A percentile compares a stretch with the other conserved stretches of the same genome.
phyloP scores from a whole-genome alignment of 345 rosid genomes.

The Salix udensis region DNA sequence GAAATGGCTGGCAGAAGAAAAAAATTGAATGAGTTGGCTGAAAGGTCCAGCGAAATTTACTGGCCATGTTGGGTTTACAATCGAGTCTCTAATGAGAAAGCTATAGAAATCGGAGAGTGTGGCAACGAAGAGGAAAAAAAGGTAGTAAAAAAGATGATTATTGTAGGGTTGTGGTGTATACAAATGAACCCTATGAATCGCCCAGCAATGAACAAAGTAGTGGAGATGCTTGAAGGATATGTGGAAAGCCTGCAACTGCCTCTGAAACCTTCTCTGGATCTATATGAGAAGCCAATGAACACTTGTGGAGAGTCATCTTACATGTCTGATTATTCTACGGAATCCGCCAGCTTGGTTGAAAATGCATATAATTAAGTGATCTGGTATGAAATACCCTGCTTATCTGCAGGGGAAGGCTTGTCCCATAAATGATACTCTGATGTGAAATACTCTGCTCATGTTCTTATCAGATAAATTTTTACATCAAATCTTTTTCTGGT shows the following conservation, averaged over 20 bases:
- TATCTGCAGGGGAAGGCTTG: background rate
- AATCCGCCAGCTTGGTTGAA: too few species aligned
- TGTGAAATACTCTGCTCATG: too few species aligned
- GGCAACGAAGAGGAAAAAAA: background rate
- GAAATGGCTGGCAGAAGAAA: background rate
- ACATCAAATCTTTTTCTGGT: too few species aligned
- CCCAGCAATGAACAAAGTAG: background rate
- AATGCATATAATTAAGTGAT: too few species aligned
- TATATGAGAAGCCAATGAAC: background rate
- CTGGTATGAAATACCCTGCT: too few species aligned
- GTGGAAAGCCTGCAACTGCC: background rate
- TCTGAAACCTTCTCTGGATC: background rate
- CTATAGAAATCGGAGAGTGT: background rate
- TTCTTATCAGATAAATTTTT: too few species aligned
- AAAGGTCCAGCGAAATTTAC: background rate
- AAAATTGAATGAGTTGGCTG: background rate
- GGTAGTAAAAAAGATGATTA: background rate
- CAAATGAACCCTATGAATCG: background rate
- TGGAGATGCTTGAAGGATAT: background rate
- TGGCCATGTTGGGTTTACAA: background rate
- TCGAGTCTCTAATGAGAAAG: background rate
- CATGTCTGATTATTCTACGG: too few species aligned
- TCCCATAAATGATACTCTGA: too few species aligned
- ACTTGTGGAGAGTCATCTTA: too few species aligned
- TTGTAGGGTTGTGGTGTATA: slow-evolving; percentile 3